These are phyloP conservation scores for Tilletia setariae DNA, from an alignment of 1,284 basidiomycete species.

Conservation along the genomic window DNA sequence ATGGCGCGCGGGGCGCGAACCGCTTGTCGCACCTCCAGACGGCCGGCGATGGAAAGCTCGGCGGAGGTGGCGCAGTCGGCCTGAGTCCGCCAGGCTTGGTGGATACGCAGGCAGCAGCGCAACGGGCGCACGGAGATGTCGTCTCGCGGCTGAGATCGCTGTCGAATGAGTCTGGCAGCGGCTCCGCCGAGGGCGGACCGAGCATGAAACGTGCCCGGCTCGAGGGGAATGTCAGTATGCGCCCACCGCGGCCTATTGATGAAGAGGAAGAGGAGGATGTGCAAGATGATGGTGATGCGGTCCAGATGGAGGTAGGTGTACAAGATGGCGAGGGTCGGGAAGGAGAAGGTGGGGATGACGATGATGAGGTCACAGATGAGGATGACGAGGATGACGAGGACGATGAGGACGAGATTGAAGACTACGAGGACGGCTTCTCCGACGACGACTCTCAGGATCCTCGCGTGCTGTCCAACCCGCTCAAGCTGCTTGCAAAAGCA, in stretches of 20 bases:
- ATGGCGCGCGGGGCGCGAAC: background rate
- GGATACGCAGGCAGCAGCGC: too few species aligned
- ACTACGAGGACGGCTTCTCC: conserved; percentile 36
- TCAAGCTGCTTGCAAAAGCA: conserved; percentile 40
- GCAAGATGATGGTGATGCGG: background rate
- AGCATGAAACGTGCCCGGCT: background rate
- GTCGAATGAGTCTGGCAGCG: conserved; percentile 4
- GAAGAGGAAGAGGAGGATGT: conserved; percentile 10
- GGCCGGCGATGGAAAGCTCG: background rate
- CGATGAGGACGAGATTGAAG: conserved; percentile 39
- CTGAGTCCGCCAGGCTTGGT: too few species aligned
- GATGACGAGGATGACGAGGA: conserved; percentile 35
- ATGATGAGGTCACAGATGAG: conserved; percentile 10
- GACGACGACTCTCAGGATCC: conserved; percentile 39
- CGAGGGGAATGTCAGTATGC: background rate
- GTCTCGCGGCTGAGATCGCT: background rate
- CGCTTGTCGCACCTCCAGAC: background rate
- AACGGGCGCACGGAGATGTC: too few species aligned
- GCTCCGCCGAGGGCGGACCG: background rate
- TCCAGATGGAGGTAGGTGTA: background rate
- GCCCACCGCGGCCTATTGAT: conserved; percentile 17
- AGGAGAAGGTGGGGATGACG: background rate
- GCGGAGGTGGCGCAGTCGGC: too few species aligned
- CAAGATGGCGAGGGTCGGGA: background rate
- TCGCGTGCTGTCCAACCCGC: conserved; percentile 42